Percentiles rank a stretch among this genome's conserved stretches.
These are phyloP conservation scores for Aspergillus sp. DNA, from an alignment of 2,329 filamentous ascomycete genomes.

Conservation along the genomic window DNA sequence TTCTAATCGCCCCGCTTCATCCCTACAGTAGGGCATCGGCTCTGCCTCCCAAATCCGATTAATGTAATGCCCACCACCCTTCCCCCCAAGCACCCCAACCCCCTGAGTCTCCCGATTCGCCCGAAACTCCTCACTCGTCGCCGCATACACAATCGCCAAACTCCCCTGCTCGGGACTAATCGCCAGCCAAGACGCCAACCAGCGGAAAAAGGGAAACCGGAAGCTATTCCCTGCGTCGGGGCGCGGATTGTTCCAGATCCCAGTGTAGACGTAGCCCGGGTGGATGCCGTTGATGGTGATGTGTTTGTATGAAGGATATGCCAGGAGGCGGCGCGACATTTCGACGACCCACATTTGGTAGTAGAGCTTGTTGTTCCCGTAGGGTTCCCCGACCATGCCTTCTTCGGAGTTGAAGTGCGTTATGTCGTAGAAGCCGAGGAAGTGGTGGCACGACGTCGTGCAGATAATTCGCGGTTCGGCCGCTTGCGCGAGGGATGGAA, in stretches of 20 bases:
- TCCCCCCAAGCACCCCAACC: not conserved
- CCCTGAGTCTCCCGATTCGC: not conserved
- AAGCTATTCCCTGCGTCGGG: not conserved
- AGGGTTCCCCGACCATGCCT: not conserved
- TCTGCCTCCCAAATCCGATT: conserved; percentile 10
- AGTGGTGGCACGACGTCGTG: conserved; percentile 13
- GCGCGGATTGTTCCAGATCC: conserved; percentile 10
- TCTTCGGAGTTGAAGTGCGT: conserved; percentile 1
- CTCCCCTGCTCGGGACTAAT: conserved; percentile 11
- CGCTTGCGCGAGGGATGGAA: not conserved
- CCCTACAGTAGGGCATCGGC: conserved; percentile 5
- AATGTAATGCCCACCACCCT: conserved; percentile 10
- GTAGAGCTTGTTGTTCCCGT: conserved; percentile 14
- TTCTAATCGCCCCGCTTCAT: not conserved
- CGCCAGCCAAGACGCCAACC: not conserved
- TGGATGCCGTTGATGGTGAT: conserved; percentile 15
- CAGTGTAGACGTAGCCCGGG: conserved; percentile 10
- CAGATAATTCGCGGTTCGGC: conserved; percentile 11
- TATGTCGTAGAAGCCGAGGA: not conserved
- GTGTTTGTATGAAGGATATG: not conserved
- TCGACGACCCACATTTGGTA: conserved; percentile 12
- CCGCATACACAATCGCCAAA: conserved; percentile 12
- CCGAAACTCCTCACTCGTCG: conserved; percentile 3
- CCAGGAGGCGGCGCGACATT: not conserved
- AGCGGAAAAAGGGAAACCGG: not conserved